phyloP scores from a whole-genome alignment of 2,329 filamentous ascomycete species.

The Cladosporium halotolerans region DNA sequence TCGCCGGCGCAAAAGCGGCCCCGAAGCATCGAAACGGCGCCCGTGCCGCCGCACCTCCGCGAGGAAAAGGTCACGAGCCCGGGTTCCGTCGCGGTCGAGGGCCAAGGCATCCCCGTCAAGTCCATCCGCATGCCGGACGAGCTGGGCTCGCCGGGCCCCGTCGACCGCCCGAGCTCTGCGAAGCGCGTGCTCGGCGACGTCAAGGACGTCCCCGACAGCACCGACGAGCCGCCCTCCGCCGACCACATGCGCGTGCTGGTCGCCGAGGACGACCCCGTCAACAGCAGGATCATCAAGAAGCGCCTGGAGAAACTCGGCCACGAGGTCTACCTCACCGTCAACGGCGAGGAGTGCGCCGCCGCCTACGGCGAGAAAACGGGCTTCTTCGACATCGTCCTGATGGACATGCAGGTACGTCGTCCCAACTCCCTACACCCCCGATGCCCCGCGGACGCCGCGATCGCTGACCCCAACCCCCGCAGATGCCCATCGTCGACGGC shows the following conservation, averaged over 20 bases:
- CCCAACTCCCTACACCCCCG: too few species aligned
- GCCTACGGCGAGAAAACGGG: constrained; percentile 58
- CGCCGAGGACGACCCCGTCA: constrained; percentile 84
- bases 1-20: too few species aligned
- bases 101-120: constrained; percentile 38
- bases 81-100: constrained; percentile 35
- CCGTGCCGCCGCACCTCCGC: constrained; percentile 28
- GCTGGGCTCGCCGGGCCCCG: background rate
- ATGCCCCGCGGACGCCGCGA: too few species aligned
- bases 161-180: background rate
- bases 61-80: constrained; percentile 39
- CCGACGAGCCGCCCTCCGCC: constrained; percentile 19
- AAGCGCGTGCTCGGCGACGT: background rate
- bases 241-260: constrained; percentile 61
- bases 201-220: background rate
- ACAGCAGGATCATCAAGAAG: constrained; percentile 75
- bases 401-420: constrained; percentile 84
- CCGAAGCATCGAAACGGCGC: too few species aligned
- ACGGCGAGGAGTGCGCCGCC: constrained; percentile 76
- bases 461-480: too few species aligned
- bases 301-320: constrained; percentile 72
- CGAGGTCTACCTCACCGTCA: constrained; percentile 63
- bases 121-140: constrained; percentile 45
- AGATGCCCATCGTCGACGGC: too few species aligned
- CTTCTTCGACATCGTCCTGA: constrained; percentile 71